Evolutionary conservation across 2,329 filamentous ascomycete genomes (phyloP).

Genomic region (Monilinia vaccinii-corymbosi): DNA sequence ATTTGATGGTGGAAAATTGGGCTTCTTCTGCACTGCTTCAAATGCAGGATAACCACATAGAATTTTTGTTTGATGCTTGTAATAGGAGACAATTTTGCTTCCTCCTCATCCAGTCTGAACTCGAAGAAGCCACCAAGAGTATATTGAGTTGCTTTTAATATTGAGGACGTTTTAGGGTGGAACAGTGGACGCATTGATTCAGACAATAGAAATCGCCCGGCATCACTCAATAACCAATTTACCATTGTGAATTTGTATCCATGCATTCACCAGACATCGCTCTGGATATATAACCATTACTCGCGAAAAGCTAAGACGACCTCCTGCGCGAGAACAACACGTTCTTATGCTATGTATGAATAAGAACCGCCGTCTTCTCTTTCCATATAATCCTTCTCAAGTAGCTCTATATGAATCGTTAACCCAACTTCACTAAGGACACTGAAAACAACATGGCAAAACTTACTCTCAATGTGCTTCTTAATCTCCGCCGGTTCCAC

Average conservation of each 20-base stretch:
- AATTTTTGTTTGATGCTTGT: no score
- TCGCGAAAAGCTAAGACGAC: neutral
- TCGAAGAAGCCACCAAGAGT: neutral
- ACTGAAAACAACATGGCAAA: constrained; percentile 6
- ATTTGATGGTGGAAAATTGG: no score
- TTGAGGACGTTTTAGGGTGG: neutral
- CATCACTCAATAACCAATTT: neutral
- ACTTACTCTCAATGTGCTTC: constrained; percentile 87
- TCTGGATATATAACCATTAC: neutral
- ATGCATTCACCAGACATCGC: neutral
- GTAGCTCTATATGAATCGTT: constrained; percentile 43
- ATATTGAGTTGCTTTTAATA: neutral
- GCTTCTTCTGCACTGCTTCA: no score
- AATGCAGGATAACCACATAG: no score
- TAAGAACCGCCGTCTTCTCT: constrained; percentile 61
- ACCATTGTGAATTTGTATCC: neutral
- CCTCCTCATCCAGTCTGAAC: no score
- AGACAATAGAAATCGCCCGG: neutral
- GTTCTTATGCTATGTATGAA: constrained; percentile 54
- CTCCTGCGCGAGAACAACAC: neutral
- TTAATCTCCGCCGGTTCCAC: constrained; percentile 86
- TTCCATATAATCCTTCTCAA: constrained; percentile 91
- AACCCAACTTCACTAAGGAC: constrained; percentile 19
- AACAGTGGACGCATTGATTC: neutral
- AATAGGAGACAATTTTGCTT: no score